A percentile compares a stretch with the other conserved stretches of the same genome.
These are phyloP conservation scores for Fusarium sp. DNA, from an alignment of 2,329 filamentous ascomycete species.

Conservation along the genomic window DNA sequence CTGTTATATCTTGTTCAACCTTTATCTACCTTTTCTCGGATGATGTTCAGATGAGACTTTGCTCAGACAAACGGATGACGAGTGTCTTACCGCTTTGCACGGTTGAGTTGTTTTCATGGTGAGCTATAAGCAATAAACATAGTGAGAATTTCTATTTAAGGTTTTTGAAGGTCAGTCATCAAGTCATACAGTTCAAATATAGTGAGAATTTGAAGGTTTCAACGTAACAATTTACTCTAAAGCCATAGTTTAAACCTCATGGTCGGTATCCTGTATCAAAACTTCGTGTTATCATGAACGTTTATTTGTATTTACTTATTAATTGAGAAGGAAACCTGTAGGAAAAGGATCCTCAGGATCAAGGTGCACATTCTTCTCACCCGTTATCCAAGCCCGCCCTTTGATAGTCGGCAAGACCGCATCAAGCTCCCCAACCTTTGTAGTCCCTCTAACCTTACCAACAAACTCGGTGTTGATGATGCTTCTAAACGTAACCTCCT, in stretches of 20 bases:
- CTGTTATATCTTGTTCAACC: not conserved
- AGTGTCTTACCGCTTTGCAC: not conserved
- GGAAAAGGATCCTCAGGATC: slow-evolving; percentile 21
- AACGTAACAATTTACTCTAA: not conserved
- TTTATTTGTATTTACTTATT: not conserved
- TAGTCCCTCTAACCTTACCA: slow-evolving; percentile 6
- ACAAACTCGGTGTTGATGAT: slow-evolving; percentile 22
- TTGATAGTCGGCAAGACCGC: slow-evolving; percentile 11
- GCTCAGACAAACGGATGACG: fast-evolving
- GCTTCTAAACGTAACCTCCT: slow-evolving; percentile 12
- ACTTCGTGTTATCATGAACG: fast-evolving
- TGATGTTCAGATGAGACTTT: not conserved
- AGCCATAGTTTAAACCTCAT: fast-evolving
- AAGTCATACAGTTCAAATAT: too few relatives aligned
- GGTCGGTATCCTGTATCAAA: too few relatives aligned
- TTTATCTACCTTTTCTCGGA: not conserved
- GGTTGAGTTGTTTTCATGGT: not conserved
- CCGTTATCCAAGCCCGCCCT: slow-evolving; percentile 19
- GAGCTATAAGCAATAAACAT: not conserved
- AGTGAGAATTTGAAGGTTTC: fast-evolving
- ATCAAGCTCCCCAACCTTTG: slow-evolving; percentile 7
- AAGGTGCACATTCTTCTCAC: slow-evolving; percentile 20
- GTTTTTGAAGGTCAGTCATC: too few relatives aligned
- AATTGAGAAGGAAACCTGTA: not conserved
- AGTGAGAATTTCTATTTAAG: too few relatives aligned